Percentiles rank a stretch among this genome's conserved stretches.
Conservation (phyloP, 805 yeast genomes). For the Yamadazyma tumulicola region DNA sequence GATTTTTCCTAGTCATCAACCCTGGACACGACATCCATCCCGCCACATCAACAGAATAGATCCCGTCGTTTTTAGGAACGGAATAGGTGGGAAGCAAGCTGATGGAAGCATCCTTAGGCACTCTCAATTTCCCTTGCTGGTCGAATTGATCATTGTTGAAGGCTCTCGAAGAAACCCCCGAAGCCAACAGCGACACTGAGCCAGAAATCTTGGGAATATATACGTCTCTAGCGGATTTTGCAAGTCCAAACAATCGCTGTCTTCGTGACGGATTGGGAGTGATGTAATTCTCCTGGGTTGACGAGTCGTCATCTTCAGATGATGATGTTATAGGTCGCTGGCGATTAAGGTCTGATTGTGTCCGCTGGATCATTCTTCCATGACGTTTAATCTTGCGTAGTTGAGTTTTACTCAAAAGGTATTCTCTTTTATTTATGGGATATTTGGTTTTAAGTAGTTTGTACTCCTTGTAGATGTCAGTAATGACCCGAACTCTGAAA, state of each 20-base stretch:
- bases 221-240: constrained; percentile 53
- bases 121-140: constrained; percentile 23
- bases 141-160: constrained; percentile 26
- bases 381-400: constrained; percentile 13
- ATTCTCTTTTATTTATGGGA: constrained; percentile 13
- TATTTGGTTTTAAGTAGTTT: constrained; percentile 10
- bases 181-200: constrained; percentile 46
- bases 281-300: neutral
- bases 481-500: neutral
- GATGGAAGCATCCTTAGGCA: constrained; percentile 60
- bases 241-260: constrained; percentile 47
- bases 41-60: constrained; percentile 53
- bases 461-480: constrained; percentile 30
- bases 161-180: constrained; percentile 39
- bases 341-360: neutral
- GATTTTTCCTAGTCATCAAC: constrained; percentile 63
- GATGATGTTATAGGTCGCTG: neutral
- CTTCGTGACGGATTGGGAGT: constrained; percentile 27
- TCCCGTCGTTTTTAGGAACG: constrained; percentile 15
- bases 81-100: constrained; percentile 43
- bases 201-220: constrained; percentile 52
- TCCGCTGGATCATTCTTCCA: constrained; percentile 15
- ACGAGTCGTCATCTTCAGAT: neutral
- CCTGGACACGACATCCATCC: constrained; percentile 78
- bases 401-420: constrained; percentile 6